phyloP scores from a whole-genome alignment of 2,329 filamentous ascomycete genomes.

The Colletotrichum gigasporum region DNA sequence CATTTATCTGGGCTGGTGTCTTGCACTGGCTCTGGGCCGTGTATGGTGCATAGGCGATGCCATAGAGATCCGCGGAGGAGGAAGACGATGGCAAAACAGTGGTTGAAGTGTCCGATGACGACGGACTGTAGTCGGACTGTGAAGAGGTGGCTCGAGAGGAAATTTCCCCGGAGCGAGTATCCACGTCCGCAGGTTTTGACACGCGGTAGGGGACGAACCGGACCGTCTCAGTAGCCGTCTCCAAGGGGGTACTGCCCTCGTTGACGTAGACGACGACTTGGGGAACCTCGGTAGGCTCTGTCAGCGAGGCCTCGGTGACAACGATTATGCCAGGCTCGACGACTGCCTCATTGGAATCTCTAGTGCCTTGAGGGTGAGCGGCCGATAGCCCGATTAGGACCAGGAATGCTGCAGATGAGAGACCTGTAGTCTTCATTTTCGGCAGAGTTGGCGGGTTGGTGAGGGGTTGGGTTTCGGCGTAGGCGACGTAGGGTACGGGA shows the following conservation, averaged over 20 bases:
- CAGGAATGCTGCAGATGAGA: constrained; percentile 1
- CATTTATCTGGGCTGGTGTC: constrained; percentile 65
- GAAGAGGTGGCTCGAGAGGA: neutral
- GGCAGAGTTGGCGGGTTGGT: neutral
- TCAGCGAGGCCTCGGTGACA: constrained; percentile 46
- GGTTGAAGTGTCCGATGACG: neutral
- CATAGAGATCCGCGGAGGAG: constrained; percentile 38
- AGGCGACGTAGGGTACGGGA: neutral
- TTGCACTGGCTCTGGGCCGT: constrained; percentile 71
- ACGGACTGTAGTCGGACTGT: neutral
- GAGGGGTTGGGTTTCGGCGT: neutral
- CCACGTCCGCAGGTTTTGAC: neutral
- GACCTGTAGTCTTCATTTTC: constrained; percentile 13
- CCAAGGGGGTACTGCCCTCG: constrained; percentile 60
- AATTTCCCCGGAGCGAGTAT: constrained; percentile 10
- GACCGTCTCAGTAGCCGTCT: constrained; percentile 51
- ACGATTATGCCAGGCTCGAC: constrained; percentile 38
- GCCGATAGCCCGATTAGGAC: constrained; percentile 12
- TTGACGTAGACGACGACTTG: constrained; percentile 70
- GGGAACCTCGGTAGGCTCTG: constrained; percentile 51
- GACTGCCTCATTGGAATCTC: neutral
- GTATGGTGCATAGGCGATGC: constrained; percentile 61
- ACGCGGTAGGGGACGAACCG: constrained; percentile 35
- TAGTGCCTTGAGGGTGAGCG: constrained; percentile 27
- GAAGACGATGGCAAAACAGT: neutral